Percentiles rank a stretch among this genome's conserved stretches.
phyloP scores from a whole-genome alignment of 2,329 filamentous ascomycete species.

The Trichoderma brevicompactum region DNA sequence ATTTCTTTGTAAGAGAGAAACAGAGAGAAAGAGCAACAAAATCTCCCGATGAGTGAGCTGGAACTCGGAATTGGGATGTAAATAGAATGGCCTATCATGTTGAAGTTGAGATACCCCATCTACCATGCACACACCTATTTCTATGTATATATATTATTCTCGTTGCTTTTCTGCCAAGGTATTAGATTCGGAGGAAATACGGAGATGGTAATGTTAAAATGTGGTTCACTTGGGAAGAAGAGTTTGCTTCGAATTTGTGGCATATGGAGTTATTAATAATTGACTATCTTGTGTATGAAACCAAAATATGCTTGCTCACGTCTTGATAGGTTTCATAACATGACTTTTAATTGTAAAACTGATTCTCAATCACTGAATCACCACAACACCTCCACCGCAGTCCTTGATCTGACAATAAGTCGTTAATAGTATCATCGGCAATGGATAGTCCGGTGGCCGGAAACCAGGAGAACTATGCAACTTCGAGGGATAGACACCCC shows the following conservation, averaged over 20 bases:
- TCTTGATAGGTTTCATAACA: not conserved
- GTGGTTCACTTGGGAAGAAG: not conserved
- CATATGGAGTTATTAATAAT: not conserved
- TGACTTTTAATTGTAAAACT: too few relatives aligned
- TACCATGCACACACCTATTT: not conserved
- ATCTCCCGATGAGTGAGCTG: not conserved
- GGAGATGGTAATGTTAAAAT: too few relatives aligned
- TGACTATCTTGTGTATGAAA: not conserved
- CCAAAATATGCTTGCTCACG: too few relatives aligned
- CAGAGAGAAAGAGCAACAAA: not conserved
- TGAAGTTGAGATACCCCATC: conserved; percentile 11
- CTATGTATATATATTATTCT: not conserved
- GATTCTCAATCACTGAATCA: too few relatives aligned
- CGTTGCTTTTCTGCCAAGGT: not conserved
- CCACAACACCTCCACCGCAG: too few relatives aligned
- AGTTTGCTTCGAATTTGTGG: too few relatives aligned
- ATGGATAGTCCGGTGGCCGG: too few relatives aligned
- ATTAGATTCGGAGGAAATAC: not conserved
- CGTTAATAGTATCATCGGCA: too few relatives aligned
- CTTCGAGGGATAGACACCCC: too few relatives aligned
- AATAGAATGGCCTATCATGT: not conserved
- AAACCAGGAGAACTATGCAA: too few relatives aligned
- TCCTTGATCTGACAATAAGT: too few relatives aligned
- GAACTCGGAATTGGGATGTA: not conserved
- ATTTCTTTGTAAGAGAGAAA: not conserved